Evolutionary conservation across 2,329 filamentous ascomycete genomes (phyloP), one percentile per base, ranked within the genome.

Genomic region (Neofusicoccum kwambonambiense): DNA sequence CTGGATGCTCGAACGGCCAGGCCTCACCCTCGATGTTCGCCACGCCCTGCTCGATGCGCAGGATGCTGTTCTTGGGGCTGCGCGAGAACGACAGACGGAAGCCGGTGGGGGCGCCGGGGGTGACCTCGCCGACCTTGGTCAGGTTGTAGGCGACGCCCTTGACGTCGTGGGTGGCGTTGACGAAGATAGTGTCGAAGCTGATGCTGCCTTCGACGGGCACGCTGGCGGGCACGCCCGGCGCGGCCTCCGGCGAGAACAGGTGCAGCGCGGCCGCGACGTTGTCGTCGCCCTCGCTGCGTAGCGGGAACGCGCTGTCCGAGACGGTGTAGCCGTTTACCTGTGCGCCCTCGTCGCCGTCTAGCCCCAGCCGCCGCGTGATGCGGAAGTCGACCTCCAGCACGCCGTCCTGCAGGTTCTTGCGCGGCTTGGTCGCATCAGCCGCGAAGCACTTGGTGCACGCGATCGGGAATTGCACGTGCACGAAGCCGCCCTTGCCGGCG

Each of bases 381-480:
- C 63, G 63, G 45, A 65, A 50, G 54, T 65, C 63, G 41, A 65
- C 35, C 35, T 65, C 63, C n/a, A 65, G 47, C 4, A 60, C 31
- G 37, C 63, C 63, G 47, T 65, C 63, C 7, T 45, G 44, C 17
- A 44, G 37, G 34, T 65, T 61, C 47, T 60, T 60, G 12, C 15
- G 42, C 9, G 44, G 63, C n/a, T 45, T 42, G 3, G 42, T 11
- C 19, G 62, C 19, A 27, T 61, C 54, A 7, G 35, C 47, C 8
- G 47, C 54, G 39, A 65, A 65, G 63, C 63, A 65, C 13, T 34
- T n/a, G 13, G 22, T 9, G 63, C 63, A 65, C 12, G 34, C 35
- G 42, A 65, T 45, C 9, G 63, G 63, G 47, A 65, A 52, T 22
- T 65, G 63, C 27, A 65, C 44, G 47, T 65, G 63, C 7, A 41